A percentile compares a stretch with the other conserved stretches of the same genome.
phyloP scores from a whole-genome alignment of 768 basidiomycete genomes.

The Lyophyllum semitale region DNA sequence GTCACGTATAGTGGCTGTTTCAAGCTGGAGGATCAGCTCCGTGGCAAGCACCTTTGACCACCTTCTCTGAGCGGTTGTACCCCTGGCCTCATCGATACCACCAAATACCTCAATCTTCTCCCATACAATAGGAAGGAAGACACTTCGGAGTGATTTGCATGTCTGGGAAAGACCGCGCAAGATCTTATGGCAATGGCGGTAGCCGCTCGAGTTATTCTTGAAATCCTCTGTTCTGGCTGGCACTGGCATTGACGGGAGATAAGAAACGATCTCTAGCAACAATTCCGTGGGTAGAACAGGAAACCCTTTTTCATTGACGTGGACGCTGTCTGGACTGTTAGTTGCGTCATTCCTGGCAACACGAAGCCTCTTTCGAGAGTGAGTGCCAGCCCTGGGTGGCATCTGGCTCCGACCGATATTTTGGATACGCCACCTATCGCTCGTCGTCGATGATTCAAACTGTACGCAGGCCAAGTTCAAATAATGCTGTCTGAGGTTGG shows the following conservation, averaged over 20 bases:
- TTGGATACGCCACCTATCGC: too few species aligned
- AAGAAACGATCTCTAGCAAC: conserved; percentile 23
- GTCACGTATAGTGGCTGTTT: conserved; percentile 24
- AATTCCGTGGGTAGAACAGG: conserved; percentile 24
- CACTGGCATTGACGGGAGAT: conserved; percentile 16
- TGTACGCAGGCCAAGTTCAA: too few species aligned
- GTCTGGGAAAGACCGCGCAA: conserved; percentile 20
- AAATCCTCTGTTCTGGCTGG: conserved; percentile 2
- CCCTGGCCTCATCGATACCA: not conserved
- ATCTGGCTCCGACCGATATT: too few species aligned
- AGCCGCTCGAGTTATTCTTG: not conserved
- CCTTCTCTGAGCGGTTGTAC: too few species aligned
- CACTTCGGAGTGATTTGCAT: conserved; percentile 16
- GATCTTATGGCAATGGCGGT: conserved; percentile 4
- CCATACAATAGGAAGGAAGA: conserved; percentile 18
- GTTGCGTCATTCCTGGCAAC: too few species aligned
- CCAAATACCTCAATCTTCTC: conserved; percentile 20
- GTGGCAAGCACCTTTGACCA: conserved; percentile 10
- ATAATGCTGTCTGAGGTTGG: too few species aligned
- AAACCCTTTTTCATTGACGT: conserved; percentile 21
- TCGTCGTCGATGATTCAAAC: too few species aligned
- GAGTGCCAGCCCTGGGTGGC: too few species aligned
- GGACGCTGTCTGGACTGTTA: too few species aligned
- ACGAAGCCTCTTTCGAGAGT: too few species aligned
- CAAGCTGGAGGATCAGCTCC: conserved; percentile 18